Conservation (phyloP, 1,284 basidiomycete species). For the Cryptococcus sp. region DNA sequence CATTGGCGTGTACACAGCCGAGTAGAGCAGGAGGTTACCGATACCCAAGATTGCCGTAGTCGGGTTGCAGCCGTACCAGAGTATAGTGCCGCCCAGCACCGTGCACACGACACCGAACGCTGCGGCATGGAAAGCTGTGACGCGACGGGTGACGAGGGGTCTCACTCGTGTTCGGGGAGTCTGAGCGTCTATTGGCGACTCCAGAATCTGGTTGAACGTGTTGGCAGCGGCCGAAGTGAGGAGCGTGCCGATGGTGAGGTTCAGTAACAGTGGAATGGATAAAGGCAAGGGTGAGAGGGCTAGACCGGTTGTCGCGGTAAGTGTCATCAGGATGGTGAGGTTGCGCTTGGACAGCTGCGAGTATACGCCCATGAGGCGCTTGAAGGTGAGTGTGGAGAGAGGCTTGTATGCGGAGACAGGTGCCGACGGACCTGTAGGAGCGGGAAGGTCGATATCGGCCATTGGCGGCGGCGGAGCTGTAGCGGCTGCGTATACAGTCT, state of each 20-base stretch:
- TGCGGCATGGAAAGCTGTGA: slow-evolving; percentile 81
- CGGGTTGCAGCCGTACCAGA: slow-evolving; percentile 86
- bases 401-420: slow-evolving; percentile 50
- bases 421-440: slow-evolving; percentile 37
- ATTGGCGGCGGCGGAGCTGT: slow-evolving; percentile 28
- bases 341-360: slow-evolving; percentile 82
- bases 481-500: slow-evolving; percentile 43
- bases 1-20: slow-evolving; percentile 88
- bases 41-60: slow-evolving; percentile 81
- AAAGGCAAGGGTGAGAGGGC: slow-evolving; percentile 86
- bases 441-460: slow-evolving; percentile 37
- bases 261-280: slow-evolving; percentile 77
- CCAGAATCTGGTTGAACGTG: slow-evolving; percentile 91
- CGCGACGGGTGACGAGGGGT: slow-evolving; percentile 80
- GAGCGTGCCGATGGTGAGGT: slow-evolving; percentile 84
- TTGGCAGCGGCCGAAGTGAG: slow-evolving; percentile 93
- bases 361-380: slow-evolving; percentile 68
- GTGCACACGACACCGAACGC: slow-evolving; percentile 76
- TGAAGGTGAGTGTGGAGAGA: slow-evolving; percentile 58
- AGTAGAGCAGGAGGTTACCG: slow-evolving; percentile 85
- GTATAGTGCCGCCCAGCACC: slow-evolving; percentile 70
- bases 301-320: slow-evolving; percentile 90
- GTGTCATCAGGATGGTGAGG: slow-evolving; percentile 82
- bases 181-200: slow-evolving; percentile 94
- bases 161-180: slow-evolving; percentile 88